Base-by-base conservation (phyloP, 305 asterid genomes). In the Solanum hybrid region DNA sequence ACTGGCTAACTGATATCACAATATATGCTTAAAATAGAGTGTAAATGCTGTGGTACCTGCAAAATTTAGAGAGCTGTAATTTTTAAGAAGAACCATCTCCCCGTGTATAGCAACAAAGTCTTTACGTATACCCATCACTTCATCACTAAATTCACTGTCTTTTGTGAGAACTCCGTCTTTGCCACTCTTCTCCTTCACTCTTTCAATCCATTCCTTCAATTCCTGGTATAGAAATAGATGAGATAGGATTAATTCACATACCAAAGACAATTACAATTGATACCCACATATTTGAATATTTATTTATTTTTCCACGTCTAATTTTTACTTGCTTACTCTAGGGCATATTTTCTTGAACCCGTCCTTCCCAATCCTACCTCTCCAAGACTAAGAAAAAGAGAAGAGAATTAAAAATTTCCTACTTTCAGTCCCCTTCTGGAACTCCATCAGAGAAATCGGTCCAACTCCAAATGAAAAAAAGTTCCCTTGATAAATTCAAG, bases 21-120 rank as follows among this genome's bases (percentile, higher is more conserved):
- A 34, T 87, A 67, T 22, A 42, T 83, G 75, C n/a, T 80, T 89
- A 6, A 85, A 84, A 85, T 61, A 31, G 86, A 81, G 76, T 85
- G 31, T 20, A 57, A 20, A 31, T 29, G 33, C 76, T 84, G 75
- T 8, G 73, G 77, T 92, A 96, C 99, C 99, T 90, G 99, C 98
- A 90, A 97, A 97, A 93, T 97, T 97, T 83, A 97, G 94, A 90
- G 99, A 96, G 93, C 99, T 95, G 90, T 97, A 97, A 89, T 95
- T 95, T 93, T 97, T 94, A 2, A 97, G 96, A 89, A 97, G 98
- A 93, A 97, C 97, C 99, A 97, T 97, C 93, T 97, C 99, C 26
- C 98, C 98, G 82, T 96, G 98, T 92, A 97, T 97, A 86, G 95
- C 90, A 69, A 97, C 98, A 75, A 96, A 94, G 89, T 97, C 98